Percentiles rank a stretch among this genome's conserved stretches.
phyloP scores from a whole-genome alignment of 2,329 filamentous ascomycete species.

The Penicillium janthinellum region DNA sequence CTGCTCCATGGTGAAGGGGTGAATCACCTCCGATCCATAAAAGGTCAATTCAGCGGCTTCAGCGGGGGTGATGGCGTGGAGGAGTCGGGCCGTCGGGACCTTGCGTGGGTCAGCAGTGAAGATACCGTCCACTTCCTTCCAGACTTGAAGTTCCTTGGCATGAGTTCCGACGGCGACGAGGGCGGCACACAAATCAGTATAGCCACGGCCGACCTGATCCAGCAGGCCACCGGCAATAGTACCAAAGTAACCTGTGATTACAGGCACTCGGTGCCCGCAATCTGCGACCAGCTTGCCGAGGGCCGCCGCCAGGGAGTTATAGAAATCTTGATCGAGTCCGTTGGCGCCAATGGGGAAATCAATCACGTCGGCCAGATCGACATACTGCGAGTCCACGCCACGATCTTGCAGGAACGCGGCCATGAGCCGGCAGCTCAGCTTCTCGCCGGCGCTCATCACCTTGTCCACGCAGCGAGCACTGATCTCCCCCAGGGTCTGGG shows the following conservation, averaged over 20 bases:
- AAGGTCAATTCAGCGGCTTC: conserved; percentile 96
- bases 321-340: conserved; percentile 69
- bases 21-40: conserved; percentile 94
- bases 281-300: conserved; percentile 66
- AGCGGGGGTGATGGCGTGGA: conserved; percentile 84
- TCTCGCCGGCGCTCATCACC: conserved; percentile 93
- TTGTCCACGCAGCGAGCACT: conserved; percentile 79
- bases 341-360: conserved; percentile 59
- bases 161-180: conserved; percentile 85
- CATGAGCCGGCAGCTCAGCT: conserved; percentile 92
- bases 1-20: conserved; percentile 98
- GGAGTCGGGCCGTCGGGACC: conserved; percentile 88
- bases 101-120: conserved; percentile 85
- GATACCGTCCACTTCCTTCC: conserved; percentile 98
- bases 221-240: conserved; percentile 88
- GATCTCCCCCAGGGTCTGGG: conserved; percentile 66
- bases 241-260: conserved; percentile 93
- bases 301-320: conserved; percentile 62
- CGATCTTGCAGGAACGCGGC: conserved; percentile 77
- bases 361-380: conserved; percentile 83
- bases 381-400: conserved; percentile 81
- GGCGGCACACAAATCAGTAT: conserved; percentile 94
- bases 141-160: conserved; percentile 89
- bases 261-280: conserved; percentile 70
- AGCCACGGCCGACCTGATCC: conserved; percentile 89